Evolutionary conservation across 139 green algal species (phyloP), one percentile per base, ranked within the genome.

Genomic region (Tetraselmis chui): DNA sequence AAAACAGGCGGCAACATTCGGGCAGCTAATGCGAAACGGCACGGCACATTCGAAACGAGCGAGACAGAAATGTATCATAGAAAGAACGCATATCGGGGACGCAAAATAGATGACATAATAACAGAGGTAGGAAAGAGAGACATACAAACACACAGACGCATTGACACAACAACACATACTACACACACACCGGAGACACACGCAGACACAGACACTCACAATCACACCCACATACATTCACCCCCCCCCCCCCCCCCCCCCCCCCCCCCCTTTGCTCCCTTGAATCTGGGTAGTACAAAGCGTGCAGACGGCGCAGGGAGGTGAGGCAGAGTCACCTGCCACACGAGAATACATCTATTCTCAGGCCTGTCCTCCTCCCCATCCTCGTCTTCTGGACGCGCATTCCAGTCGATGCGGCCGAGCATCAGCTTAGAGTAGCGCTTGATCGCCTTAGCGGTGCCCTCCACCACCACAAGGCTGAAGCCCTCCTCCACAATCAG

Each of bases 381-480:
- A 24, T 89, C 89, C 78, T 92, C 83, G 26, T 91, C 88, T 0
- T 81, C 28, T 25, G 83, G 76, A 75, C 77, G 80, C 1, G 74
- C 75, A 18, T 86, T 85, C 96, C 96, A 99, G 78, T 99, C 83
- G n/a, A 99, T 98, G 59, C 96, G 90, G 23, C 90, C 82, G 76
- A 97, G 86, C 94, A 99, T 98, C 23, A 99, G 90, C 87, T 98
- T 98, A 58, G 88, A 87, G 88, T 98, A 99, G 31, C 95, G 86
- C 76, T 86, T 87, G 74, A 88, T 80, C 76, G 84, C 80, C 85
- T 97, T 97, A 2, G 79, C 25, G 30, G 85, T 87, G 59, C 95
- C 95, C 86, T 98, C 95, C 67, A 97, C 94, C 24, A 97, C 90
- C 75, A 98, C 93, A 29, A 97, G 29, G 45, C 32, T 85, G 76